Percentiles rank a stretch among this genome's conserved stretches.
Evolutionary conservation across 2,329 filamentous ascomycete genomes (phyloP).

Genomic region (Cordyceps sp.): DNA sequence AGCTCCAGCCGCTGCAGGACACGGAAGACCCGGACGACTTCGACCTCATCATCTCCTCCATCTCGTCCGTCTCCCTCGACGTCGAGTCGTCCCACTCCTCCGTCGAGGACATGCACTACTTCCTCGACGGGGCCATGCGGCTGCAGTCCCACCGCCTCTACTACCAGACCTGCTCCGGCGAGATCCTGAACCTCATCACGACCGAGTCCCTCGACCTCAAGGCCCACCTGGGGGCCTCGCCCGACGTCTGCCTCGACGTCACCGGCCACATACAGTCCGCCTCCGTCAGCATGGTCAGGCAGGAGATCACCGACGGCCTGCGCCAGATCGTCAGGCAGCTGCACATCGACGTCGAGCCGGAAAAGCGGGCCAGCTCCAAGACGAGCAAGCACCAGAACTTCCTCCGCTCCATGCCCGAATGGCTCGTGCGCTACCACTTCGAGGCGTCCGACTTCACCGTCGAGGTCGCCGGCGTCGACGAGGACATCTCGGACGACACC

Average conservation of each 20-base stretch:
- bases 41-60: constrained; percentile 85
- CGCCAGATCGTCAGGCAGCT: constrained; percentile 82
- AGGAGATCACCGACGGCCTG: constrained; percentile 83
- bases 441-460: constrained; percentile 81
- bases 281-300: constrained; percentile 73
- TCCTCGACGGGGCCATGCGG: constrained; percentile 64
- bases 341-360: constrained; percentile 48
- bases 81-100: constrained; percentile 90
- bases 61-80: constrained; percentile 85
- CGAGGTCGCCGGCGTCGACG: constrained; percentile 79
- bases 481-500: constrained; percentile 64
- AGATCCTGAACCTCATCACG: constrained; percentile 71
- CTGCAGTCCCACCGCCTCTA: constrained; percentile 80
- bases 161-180: constrained; percentile 75
- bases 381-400: constrained; percentile 45
- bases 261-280: constrained; percentile 74
- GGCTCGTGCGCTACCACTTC: constrained; percentile 71
- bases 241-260: constrained; percentile 68
- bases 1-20: constrained; percentile 61
- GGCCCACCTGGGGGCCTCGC: constrained; percentile 66
- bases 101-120: constrained; percentile 73
- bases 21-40: constrained; percentile 60
- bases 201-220: constrained; percentile 83
- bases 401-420: constrained; percentile 61
- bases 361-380: constrained; percentile 32